Evolutionary conservation across 148 eudicot species (phyloP).

Genomic region (Chenopodium quinoa): DNA sequence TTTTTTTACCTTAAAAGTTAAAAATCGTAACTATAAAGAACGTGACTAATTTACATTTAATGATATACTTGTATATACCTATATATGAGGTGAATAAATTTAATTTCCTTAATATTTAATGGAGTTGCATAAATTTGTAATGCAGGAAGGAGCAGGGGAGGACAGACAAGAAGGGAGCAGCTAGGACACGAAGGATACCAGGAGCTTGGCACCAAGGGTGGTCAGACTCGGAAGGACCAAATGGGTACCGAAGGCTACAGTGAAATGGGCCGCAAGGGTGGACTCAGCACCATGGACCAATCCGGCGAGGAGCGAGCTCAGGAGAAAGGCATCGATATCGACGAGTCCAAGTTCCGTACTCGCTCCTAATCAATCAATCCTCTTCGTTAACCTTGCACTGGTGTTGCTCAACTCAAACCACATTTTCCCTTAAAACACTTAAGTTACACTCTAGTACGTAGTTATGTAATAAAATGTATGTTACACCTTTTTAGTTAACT

Average conservation of each 20-base stretch:
- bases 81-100: no score
- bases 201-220: constrained; percentile 37
- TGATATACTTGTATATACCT: no score
- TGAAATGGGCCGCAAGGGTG: constrained; percentile 37
- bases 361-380: background rate
- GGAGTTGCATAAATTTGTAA: no score
- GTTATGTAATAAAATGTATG: no score
- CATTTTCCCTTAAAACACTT: no score
- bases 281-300: constrained; percentile 28
- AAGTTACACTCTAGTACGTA: no score
- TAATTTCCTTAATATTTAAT: no score
- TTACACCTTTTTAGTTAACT: no score
- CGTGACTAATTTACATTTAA: no score
- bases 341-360: constrained; percentile 37
- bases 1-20: no score
- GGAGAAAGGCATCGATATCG: constrained; percentile 35
- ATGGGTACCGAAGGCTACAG: constrained; percentile 29
- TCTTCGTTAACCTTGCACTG: background rate
- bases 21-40: no score
- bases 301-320: constrained; percentile 35
- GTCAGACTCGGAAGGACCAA: constrained; percentile 23
- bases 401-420: no score
- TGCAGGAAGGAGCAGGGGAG: constrained; percentile 55
- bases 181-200: constrained; percentile 38
- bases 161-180: constrained; percentile 43